Conservation (phyloP, 2,329 filamentous ascomycete species). For the Penicillium sp. region DNA sequence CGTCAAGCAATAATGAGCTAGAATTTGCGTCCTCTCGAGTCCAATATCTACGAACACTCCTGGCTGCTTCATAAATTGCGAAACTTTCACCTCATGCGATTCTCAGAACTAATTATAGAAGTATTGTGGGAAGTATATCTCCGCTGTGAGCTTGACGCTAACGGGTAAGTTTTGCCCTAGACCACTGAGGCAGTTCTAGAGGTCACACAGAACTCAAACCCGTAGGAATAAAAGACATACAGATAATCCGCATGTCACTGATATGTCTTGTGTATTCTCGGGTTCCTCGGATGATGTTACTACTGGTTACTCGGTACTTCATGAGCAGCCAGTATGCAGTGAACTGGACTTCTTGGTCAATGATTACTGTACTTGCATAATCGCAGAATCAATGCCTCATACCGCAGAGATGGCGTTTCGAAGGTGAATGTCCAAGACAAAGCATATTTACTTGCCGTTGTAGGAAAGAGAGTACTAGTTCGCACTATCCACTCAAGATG, state of each 20-base stretch:
- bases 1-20: neutral
- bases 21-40: neutral
- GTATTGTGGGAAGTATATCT: no score
- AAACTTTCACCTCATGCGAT: neutral
- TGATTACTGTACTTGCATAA: slow-evolving; percentile 12
- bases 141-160: no score
- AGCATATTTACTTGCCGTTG: neutral
- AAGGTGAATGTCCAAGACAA: no score
- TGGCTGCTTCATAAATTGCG: neutral
- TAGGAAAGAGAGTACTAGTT: neutral
- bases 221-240: neutral
- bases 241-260: neutral
- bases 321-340: neutral
- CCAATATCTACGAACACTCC: neutral
- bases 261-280: neutral
- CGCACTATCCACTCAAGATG: neutral
- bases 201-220: neutral
- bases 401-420: neutral
- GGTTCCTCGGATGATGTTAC: slow-evolving; percentile 6
- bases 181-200: neutral
- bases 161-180: neutral
- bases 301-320: neutral
- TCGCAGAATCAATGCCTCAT: neutral
- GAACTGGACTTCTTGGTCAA: neutral
- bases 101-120: no score